These are phyloP conservation scores for Eucalyptus pauciflora DNA, from an alignment of 345 rosid genomes.

Conservation along the genomic window DNA sequence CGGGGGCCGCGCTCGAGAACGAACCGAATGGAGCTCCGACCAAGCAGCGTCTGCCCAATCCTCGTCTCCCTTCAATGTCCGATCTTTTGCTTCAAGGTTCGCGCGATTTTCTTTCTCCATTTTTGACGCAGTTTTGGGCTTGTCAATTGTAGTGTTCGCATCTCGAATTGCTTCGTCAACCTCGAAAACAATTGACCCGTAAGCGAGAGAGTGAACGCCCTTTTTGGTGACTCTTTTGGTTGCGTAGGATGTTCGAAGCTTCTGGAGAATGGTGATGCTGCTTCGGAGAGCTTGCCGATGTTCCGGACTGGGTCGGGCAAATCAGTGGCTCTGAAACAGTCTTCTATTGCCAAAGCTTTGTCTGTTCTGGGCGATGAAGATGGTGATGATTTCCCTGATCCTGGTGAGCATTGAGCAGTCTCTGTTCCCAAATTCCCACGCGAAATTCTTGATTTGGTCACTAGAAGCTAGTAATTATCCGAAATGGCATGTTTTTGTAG, in stretches of 20 bases:
- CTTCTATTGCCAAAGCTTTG: conserved; percentile 59
- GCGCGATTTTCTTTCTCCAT: neutral
- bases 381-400: neutral
- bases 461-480: neutral
- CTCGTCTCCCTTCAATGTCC: conserved; percentile 48
- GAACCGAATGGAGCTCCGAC: conserved; percentile 5
- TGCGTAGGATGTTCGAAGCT: conserved; percentile 30
- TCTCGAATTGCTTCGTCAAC: neutral
- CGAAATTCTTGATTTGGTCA: neutral
- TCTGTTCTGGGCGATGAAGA: conserved; percentile 32
- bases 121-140: neutral
- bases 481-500: neutral
- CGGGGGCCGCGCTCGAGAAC: neutral
- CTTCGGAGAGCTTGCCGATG: conserved; percentile 20
- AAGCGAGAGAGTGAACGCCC: neutral
- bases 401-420: conserved; percentile 10
- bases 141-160: neutral
- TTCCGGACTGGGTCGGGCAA: conserved; percentile 66
- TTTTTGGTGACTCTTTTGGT: neutral
- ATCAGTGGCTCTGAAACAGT: conserved; percentile 40
- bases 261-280: conserved; percentile 10
- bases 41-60: neutral
- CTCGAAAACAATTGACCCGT: neutral
- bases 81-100: conserved; percentile 63
- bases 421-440: neutral